phyloP scores from a whole-genome alignment of 2,329 filamentous ascomycete genomes.

The Fusarium staphyleae region DNA sequence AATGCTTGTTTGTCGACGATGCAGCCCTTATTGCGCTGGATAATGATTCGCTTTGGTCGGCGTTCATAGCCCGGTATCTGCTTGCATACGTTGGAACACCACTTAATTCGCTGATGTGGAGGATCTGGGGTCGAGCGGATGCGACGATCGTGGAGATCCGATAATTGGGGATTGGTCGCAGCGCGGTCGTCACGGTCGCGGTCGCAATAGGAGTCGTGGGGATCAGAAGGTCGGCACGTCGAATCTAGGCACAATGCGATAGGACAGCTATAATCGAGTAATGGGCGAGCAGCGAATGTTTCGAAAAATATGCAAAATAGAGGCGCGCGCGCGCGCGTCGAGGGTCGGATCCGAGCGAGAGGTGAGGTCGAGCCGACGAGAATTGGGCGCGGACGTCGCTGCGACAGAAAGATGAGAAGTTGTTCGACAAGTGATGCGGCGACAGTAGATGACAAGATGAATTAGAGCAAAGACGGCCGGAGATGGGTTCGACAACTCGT shows the following conservation, averaged over 20 bases:
- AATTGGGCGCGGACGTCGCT: constrained; percentile 9
- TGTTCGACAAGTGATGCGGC: constrained; percentile 14
- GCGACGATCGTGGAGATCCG: constrained; percentile 35
- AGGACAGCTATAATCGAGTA: too few relatives aligned
- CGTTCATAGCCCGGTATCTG: constrained; percentile 42
- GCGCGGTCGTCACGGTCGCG: constrained; percentile 23
- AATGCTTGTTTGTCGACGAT: constrained; percentile 36
- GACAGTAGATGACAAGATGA: constrained; percentile 15
- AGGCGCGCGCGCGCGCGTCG: neutral
- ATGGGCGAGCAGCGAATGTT: too few relatives aligned
- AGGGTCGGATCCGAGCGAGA: neutral
- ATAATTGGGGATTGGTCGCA: constrained; percentile 24
- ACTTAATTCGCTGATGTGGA: constrained; percentile 28
- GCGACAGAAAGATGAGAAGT: constrained; percentile 1
- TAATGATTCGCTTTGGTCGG: constrained; percentile 14
- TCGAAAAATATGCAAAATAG: too few relatives aligned
- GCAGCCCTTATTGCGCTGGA: constrained; percentile 38
- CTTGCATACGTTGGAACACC: constrained; percentile 41
- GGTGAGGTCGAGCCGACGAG: neutral
- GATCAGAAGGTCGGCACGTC: too few relatives aligned
- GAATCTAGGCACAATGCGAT: too few relatives aligned
- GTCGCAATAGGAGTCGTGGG: constrained; percentile 3
- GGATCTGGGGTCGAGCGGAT: constrained; percentile 28
- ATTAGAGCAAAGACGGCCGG: constrained; percentile 25
- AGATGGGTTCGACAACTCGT: constrained; percentile 35